Percentiles rank a stretch among this genome's conserved stretches.
phyloP scores from a whole-genome alignment of 2,329 filamentous ascomycete species.

The Pseudocercospora ulei region DNA sequence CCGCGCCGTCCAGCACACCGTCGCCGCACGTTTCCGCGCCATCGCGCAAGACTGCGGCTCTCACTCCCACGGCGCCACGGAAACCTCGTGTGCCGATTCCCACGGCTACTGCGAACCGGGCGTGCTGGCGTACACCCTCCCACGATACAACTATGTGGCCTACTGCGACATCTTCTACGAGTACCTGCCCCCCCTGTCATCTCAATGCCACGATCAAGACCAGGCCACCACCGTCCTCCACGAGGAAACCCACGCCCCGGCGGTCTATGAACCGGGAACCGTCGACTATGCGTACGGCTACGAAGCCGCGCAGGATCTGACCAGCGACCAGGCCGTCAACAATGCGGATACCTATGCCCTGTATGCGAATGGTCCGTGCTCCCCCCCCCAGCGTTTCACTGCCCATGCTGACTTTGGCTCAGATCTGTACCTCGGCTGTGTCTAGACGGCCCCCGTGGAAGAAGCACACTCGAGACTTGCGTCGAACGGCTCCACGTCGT shows the following conservation, averaged over 20 bases:
- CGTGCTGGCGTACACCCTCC: slow-evolving; percentile 54
- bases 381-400: too few species aligned
- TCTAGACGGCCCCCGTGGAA: too few species aligned
- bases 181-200: slow-evolving; percentile 43
- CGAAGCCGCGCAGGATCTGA: slow-evolving; percentile 40
- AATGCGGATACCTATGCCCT: slow-evolving; percentile 57
- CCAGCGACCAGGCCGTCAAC: slow-evolving; percentile 45
- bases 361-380: slow-evolving; percentile 39
- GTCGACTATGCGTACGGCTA: slow-evolving; percentile 53
- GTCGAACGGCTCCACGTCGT: too few species aligned
- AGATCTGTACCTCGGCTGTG: too few species aligned
- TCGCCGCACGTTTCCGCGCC: slow-evolving; percentile 45
- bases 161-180: slow-evolving; percentile 55
- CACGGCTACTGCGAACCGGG: slow-evolving; percentile 45
- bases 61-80: slow-evolving; percentile 42
- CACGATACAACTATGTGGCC: slow-evolving; percentile 44
- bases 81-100: slow-evolving; percentile 52
- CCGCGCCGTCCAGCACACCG: slow-evolving; percentile 40
- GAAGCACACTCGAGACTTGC: too few species aligned
- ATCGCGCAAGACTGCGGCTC: slow-evolving; percentile 50
- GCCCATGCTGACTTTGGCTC: too few species aligned
- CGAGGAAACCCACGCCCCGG: slow-evolving; percentile 55
- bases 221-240: slow-evolving; percentile 56
- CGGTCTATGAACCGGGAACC: slow-evolving; percentile 48
- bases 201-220: slow-evolving; percentile 54